phyloP scores from a whole-genome alignment of 805 yeast genomes.

The Starmerella tilneyi region DNA sequence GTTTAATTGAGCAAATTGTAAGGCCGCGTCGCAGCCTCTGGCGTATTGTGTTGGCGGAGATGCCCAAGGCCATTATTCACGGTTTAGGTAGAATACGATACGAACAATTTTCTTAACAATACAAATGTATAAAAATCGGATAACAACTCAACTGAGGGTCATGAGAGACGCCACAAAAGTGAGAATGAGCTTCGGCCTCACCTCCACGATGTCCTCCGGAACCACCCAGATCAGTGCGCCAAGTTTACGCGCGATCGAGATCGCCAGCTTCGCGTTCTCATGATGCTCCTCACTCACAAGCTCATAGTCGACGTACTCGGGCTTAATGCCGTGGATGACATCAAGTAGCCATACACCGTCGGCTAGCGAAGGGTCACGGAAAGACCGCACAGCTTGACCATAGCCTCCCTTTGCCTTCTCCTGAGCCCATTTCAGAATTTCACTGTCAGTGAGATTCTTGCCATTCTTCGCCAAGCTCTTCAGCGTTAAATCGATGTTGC shows the following conservation, averaged over 20 bases:
- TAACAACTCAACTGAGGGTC: slow-evolving; percentile 41
- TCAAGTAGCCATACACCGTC: slow-evolving; percentile 78
- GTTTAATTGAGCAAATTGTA: too few relatives aligned
- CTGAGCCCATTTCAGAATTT: slow-evolving; percentile 91
- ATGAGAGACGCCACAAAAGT: slow-evolving; percentile 93
- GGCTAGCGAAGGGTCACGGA: slow-evolving; percentile 69
- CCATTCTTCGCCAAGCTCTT: slow-evolving; percentile 62
- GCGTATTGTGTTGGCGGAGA: too few relatives aligned
- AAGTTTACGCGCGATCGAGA: slow-evolving; percentile 93
- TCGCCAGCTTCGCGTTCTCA: slow-evolving; percentile 93
- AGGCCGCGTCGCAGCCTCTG: too few relatives aligned
- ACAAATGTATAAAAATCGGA: not conserved
- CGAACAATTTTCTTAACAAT: not conserved
- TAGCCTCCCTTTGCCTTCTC: slow-evolving; percentile 63
- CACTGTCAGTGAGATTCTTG: slow-evolving; percentile 66
- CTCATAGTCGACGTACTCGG: slow-evolving; percentile 95
- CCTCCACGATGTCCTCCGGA: slow-evolving; percentile 99
- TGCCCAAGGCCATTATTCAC: too few relatives aligned
- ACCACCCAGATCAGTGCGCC: slow-evolving; percentile 98
- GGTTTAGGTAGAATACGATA: too few relatives aligned
- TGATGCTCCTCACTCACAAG: slow-evolving; percentile 81
- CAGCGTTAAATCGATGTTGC: slow-evolving; percentile 81
- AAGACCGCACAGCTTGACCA: slow-evolving; percentile 74
- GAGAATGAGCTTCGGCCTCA: slow-evolving; percentile 82
- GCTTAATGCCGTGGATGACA: slow-evolving; percentile 83